A percentile compares a stretch with the other conserved stretches of the same genome.
Evolutionary conservation across 768 basidiomycete genomes (phyloP).

Genomic region (Trametes elegans): DNA sequence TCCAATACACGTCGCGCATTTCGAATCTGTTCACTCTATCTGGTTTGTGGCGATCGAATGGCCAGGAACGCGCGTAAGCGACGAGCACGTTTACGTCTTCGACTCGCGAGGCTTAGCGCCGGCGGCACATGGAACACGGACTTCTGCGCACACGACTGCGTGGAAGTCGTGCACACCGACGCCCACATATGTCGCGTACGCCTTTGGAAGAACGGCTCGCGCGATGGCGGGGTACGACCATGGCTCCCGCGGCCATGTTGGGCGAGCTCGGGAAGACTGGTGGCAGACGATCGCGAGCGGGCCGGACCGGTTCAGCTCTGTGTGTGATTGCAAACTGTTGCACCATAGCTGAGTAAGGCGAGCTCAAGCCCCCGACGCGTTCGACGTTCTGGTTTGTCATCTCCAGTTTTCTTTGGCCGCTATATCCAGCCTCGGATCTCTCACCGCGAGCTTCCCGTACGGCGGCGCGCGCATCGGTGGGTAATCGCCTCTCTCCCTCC

Average conservation of each 20-base stretch:
- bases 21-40: background rate
- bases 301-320: constrained; percentile 16
- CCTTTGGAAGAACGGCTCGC: background rate
- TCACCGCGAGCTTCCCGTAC: no score
- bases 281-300: background rate
- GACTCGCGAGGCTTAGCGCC: background rate
- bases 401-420: constrained; percentile 11
- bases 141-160: background rate
- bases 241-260: no score
- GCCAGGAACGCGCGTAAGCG: constrained; percentile 6
- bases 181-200: no score
- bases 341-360: constrained; percentile 22
- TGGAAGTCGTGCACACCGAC: no score
- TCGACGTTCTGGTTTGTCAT: constrained; percentile 11
- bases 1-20: background rate
- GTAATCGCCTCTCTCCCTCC: background rate
- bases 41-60: background rate
- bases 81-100: constrained; percentile 12
- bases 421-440: constrained; percentile 8
- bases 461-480: constrained; percentile 1
- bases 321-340: constrained; percentile 10
- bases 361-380: background rate
- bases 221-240: no score
- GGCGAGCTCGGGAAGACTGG: background rate
- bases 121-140: background rate